Base-by-base conservation (phyloP, 805 yeast species). In the Metschnikowia vanudenii region DNA sequence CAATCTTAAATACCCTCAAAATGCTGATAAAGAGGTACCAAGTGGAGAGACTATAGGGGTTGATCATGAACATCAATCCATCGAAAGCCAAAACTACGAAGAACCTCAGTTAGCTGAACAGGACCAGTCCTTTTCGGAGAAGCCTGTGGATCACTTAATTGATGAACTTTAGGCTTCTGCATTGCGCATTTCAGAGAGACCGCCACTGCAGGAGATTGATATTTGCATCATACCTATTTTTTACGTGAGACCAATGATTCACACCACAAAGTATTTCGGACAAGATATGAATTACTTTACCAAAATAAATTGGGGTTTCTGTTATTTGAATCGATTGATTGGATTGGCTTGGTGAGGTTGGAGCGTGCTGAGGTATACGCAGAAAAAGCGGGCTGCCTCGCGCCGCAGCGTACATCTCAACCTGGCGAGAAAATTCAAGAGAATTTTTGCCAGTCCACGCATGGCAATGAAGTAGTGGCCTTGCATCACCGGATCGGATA, bases 401-500 rank as follows among this genome's bases (percentile, higher is more conserved):
- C 19, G 30, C 30, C 28, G 28, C 39, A 18, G 40, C 40, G 45
- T 36, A 41, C 24, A 41, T 41, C 20, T 36, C n/a, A 36, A 13
- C 28, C 24, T 36, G 38, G 39, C 39, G n/a, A 14, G 35, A 16
- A 17, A 34, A 16, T 13, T 26, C 12, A 35, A 32, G 45, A 37
- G 46, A 42, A 36, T 12, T 35, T 41, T 41, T 36, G 36, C 39
- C 39, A 9, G 45, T 39, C 20, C 41, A 16, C 33, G 33, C 34
- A 31, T 14, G 42, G 42, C 42, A 31, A 30, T 12, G 19, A 10
- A 4, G 12, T 33, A 28, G 39, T 31, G 43, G 26, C 38, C 31
- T 33, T 30, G 43, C 47, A 44, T 44, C 47, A 28, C 43, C 40
- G 29, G 47, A 44, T 43, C 41, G 19, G 22, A 37, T 20, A 11